These are phyloP conservation scores for Marasmius sp. DNA, from an alignment of 1,284 basidiomycete genomes.

Conservation along the genomic window DNA sequence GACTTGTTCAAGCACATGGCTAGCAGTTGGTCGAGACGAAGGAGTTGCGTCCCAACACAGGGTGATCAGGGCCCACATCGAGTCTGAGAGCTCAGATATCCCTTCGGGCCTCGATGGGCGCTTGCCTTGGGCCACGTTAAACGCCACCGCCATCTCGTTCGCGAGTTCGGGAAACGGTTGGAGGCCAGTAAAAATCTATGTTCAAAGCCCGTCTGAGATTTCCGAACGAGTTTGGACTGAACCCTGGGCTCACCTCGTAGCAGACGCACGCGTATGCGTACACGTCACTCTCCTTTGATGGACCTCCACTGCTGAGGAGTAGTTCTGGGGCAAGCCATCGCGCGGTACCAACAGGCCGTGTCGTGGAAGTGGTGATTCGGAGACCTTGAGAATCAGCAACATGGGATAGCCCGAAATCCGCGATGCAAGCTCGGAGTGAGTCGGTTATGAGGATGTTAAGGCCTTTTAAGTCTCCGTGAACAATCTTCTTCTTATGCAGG, in stretches of 20 bases:
- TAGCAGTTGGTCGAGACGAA: slow-evolving; percentile 4
- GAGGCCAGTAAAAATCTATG: slow-evolving; percentile 15
- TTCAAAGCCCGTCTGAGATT: neutral
- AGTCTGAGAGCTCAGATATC: neutral
- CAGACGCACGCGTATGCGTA: slow-evolving; percentile 19
- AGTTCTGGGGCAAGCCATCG: neutral
- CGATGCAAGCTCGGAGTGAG: neutral
- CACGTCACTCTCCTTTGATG: neutral
- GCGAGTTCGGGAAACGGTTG: slow-evolving; percentile 14
- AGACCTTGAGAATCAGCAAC: neutral
- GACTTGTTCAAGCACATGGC: neutral
- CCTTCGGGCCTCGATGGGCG: slow-evolving; percentile 3
- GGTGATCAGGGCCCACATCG: slow-evolving; percentile 11
- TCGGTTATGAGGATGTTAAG: neutral
- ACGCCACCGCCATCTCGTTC: slow-evolving; percentile 13
- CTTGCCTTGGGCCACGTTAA: slow-evolving; percentile 6
- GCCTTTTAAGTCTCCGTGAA: slow-evolving; percentile 1
- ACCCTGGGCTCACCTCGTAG: slow-evolving; percentile 19
- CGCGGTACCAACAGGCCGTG: neutral
- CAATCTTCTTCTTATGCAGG: neutral
- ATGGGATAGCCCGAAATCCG: neutral
- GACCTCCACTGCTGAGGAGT: too few species aligned
- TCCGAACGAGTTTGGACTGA: neutral
- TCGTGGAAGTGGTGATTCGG: neutral
- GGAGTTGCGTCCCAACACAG: slow-evolving; percentile 10